Evolutionary conservation across 148 eudicot genomes (phyloP).

Genomic region (Fagopyrum homotropicum): DNA sequence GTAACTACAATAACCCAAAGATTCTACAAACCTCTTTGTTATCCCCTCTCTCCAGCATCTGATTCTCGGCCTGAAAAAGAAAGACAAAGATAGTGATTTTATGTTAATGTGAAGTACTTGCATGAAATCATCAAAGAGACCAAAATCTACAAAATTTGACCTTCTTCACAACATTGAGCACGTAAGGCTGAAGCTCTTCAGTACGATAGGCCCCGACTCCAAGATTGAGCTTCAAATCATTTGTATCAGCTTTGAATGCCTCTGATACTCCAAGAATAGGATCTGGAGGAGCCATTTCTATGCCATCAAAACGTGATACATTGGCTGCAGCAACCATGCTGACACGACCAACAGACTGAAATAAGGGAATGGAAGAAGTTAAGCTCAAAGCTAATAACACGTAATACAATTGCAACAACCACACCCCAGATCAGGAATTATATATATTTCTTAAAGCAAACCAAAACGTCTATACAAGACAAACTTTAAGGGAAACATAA

Average conservation of each 20-base stretch:
- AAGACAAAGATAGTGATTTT: neutral
- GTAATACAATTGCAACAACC: neutral
- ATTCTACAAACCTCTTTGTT: conserved; percentile 75
- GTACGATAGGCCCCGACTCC: conserved; percentile 99
- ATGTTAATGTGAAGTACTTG: neutral
- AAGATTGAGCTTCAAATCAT: conserved; percentile 87
- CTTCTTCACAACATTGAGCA: conserved; percentile 90
- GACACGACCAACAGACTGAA: conserved; percentile 47
- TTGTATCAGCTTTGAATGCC: conserved; percentile 83
- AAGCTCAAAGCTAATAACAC: neutral
- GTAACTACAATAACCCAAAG: conserved; percentile 4
- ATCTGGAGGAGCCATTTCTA: conserved; percentile 98
- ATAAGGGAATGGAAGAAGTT: conserved; percentile 5
- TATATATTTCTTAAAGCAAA: neutral
- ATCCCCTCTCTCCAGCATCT: conserved; percentile 91
- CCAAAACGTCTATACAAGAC: neutral
- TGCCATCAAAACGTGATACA: conserved; percentile 68
- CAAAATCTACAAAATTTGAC: conserved; percentile 23
- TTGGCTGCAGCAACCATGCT: conserved; percentile 66
- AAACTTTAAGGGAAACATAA: neutral
- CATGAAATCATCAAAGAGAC: neutral
- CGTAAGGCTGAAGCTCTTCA: conserved; percentile 96
- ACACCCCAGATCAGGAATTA: neutral
- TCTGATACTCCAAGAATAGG: conserved; percentile 97
- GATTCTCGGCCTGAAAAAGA: conserved; percentile 63